Conservation (phyloP, 805 yeast genomes). For the Zygosaccharomyces kombuchaensis region DNA sequence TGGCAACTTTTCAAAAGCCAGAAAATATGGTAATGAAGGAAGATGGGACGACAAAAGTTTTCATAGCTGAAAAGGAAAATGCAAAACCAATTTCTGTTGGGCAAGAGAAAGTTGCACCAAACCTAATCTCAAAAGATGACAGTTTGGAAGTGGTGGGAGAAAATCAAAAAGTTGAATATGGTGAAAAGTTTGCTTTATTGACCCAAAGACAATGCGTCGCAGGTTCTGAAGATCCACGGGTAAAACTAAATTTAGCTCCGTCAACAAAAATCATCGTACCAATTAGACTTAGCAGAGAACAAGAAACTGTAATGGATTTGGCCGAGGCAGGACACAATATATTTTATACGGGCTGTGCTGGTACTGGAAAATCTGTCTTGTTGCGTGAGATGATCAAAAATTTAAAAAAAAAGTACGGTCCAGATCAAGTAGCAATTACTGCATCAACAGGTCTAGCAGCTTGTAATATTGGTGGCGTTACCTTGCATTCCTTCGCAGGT, state of each 20-base stretch:
- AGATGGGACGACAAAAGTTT: neutral
- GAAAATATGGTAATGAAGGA: neutral
- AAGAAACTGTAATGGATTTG: slow-evolving; percentile 57
- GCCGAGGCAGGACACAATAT: slow-evolving; percentile 63
- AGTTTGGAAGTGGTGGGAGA: slow-evolving; percentile 14
- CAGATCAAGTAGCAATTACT: slow-evolving; percentile 61
- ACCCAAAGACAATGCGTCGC: slow-evolving; percentile 30
- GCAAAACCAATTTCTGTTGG: neutral
- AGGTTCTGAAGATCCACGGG: slow-evolving; percentile 12
- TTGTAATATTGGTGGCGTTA: slow-evolving; percentile 73
- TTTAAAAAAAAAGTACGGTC: slow-evolving; percentile 43
- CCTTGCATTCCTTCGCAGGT: slow-evolving; percentile 73
- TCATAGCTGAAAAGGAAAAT: neutral
- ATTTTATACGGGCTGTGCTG: slow-evolving; percentile 97
- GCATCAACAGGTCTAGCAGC: slow-evolving; percentile 87
- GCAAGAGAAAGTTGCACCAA: neutral
- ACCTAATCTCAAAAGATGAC: neutral
- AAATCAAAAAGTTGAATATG: slow-evolving; percentile 12
- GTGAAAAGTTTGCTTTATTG: slow-evolving; percentile 29
- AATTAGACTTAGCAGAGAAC: slow-evolving; percentile 51
- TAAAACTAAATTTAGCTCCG: slow-evolving; percentile 18
- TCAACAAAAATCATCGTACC: slow-evolving; percentile 30
- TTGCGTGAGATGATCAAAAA: slow-evolving; percentile 57
- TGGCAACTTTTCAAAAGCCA: neutral
- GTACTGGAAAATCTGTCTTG: slow-evolving; percentile 95